A percentile compares a stretch with the other conserved stretches of the same genome.
These are phyloP conservation scores for Penicillium fuscoglaucum DNA, from an alignment of 2,329 filamentous ascomycete genomes.

Conservation along the genomic window DNA sequence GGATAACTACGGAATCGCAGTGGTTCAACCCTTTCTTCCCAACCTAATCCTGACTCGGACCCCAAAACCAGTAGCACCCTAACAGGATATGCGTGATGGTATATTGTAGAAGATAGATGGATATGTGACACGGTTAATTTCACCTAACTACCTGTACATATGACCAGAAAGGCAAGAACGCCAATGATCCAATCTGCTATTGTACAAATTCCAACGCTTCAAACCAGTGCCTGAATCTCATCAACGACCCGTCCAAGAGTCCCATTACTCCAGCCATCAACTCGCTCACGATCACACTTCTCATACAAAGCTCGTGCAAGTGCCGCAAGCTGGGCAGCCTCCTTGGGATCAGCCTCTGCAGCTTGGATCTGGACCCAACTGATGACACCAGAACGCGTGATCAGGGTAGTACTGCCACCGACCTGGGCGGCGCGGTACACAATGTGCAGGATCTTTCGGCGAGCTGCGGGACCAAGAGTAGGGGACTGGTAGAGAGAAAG, in stretches of 20 bases:
- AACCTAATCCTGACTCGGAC: not conserved
- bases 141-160: not conserved
- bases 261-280: conserved; percentile 65
- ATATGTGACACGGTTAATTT: not conserved
- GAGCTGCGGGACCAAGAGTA: conserved; percentile 59
- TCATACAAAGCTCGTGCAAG: conserved; percentile 63
- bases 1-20: conserved; percentile 26
- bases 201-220: conserved; percentile 1
- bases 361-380: conserved; percentile 70
- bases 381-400: conserved; percentile 72
- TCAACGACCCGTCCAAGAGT: conserved; percentile 38
- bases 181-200: not conserved
- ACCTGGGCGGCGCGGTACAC: conserved; percentile 68
- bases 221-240: conserved; percentile 16
- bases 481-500: conserved; percentile 69
- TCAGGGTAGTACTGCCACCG: conserved; percentile 74
- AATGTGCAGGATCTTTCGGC: conserved; percentile 62
- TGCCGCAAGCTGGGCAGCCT: conserved; percentile 48
- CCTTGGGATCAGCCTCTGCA: conserved; percentile 50
- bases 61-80: not conserved
- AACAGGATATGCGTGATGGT: not conserved
- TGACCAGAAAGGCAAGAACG: not conserved
- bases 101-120: not conserved
- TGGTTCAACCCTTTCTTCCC: too few relatives aligned
- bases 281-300: conserved; percentile 66